A percentile compares a stretch with the other conserved stretches of the same genome.
These are phyloP conservation scores for Ophiostoma fasciatum DNA, from an alignment of 2,329 filamentous ascomycete species.

Conservation along the genomic window DNA sequence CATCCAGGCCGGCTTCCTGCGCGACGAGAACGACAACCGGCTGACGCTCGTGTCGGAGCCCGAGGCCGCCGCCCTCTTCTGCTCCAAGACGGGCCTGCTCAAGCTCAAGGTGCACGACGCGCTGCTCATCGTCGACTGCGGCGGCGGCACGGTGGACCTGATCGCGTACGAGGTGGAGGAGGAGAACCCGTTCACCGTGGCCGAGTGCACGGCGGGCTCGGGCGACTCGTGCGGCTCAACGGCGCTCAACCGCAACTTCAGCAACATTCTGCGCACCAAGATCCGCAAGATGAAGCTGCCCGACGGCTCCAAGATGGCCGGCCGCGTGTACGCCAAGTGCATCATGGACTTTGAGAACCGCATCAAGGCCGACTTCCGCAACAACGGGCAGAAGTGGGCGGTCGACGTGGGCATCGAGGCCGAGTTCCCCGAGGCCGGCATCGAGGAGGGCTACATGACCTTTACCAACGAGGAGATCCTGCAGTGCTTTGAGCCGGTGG, in stretches of 20 bases:
- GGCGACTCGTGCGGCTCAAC: conserved; percentile 98
- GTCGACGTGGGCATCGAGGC: conserved; percentile 98
- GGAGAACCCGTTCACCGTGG: conserved; percentile 91
- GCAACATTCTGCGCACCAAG: conserved; percentile 93
- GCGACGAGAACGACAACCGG: conserved; percentile 95
- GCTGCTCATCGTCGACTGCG: conserved; percentile 95
- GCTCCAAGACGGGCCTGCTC: conserved; percentile 87
- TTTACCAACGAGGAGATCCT: conserved; percentile 99
- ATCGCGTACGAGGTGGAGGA: conserved; percentile 98
- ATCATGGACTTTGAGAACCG: conserved; percentile 99
- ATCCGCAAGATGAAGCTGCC: conserved; percentile 99
- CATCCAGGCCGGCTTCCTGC: conserved; percentile 90
- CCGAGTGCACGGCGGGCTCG: conserved; percentile 91
- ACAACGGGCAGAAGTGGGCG: conserved; percentile 98
- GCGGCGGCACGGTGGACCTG: conserved; percentile 95
- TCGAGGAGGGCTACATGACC: conserved; percentile 99
- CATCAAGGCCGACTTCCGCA: conserved; percentile 98
- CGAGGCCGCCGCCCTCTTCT: conserved; percentile 93
- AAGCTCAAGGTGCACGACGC: conserved; percentile 98
- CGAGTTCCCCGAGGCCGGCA: conserved; percentile 92
- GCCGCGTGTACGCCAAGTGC: conserved; percentile 95
- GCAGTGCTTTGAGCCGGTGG: conserved; percentile 96
- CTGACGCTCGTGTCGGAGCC: conserved; percentile 91
- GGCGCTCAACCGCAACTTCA: conserved; percentile 93
- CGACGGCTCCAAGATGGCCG: conserved; percentile 92